phyloP scores from a whole-genome alignment of 1,139 yeast genomes.

The Blastobotrys niveus region DNA sequence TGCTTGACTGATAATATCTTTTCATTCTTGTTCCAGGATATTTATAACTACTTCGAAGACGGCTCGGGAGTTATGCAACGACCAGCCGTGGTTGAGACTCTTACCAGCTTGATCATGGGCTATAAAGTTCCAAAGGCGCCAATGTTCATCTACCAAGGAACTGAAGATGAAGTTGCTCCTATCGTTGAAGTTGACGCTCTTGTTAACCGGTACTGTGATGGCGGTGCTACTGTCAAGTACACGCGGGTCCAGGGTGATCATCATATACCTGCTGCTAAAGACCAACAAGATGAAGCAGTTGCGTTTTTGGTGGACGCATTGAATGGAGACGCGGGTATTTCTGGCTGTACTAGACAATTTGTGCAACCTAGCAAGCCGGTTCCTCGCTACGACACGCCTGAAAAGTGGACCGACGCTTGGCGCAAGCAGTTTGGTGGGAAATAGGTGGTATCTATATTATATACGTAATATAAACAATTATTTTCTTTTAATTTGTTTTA shows the following conservation, averaged over 20 bases:
- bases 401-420: no score
- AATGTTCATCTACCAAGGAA: constrained; percentile 29
- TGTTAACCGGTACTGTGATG: background rate
- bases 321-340: no score
- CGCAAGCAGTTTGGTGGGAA: no score
- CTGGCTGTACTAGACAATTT: no score
- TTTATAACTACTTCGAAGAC: constrained; percentile 20
- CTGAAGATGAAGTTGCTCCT: constrained; percentile 28
- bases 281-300: no score
- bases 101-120: constrained; percentile 27
- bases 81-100: constrained; percentile 17
- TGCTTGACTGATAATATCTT: constrained; percentile 20
- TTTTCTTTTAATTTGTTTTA: no score
- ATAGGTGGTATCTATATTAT: no score
- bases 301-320: no score
- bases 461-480: no score
- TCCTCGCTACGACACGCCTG: no score
- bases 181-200: constrained; percentile 21
- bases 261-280: no score
- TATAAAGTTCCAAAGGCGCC: constrained; percentile 23
- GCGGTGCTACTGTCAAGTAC: constrained; percentile 22
- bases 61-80: constrained; percentile 19
- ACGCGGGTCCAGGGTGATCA: constrained; percentile 21
- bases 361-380: no score
- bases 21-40: constrained; percentile 18